phyloP scores from a whole-genome alignment of 352 stramenopile species.

The Albugo laibachii region DNA sequence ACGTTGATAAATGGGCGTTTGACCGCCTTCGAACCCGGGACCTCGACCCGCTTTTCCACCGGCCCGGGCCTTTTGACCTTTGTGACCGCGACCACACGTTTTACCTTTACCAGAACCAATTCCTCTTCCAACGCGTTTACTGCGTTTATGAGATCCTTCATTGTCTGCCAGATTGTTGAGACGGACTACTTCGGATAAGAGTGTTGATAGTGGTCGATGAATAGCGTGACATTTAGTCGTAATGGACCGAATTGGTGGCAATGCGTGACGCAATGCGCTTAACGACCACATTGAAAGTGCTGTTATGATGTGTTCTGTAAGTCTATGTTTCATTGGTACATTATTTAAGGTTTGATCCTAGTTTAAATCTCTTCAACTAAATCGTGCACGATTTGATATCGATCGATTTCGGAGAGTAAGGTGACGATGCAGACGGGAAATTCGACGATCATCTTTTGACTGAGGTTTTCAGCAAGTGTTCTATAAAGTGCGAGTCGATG shows the following conservation, averaged over 20 bases:
- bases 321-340: too few species aligned
- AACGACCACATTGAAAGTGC: too few species aligned
- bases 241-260: too few species aligned
- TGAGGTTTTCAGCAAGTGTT: conserved; percentile 47
- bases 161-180: conserved; percentile 80
- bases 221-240: too few species aligned
- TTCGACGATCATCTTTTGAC: conserved; percentile 59
- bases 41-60: conserved; percentile 68
- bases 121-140: conserved; percentile 82
- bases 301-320: too few species aligned
- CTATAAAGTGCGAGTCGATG: conserved; percentile 41
- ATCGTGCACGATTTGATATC: conserved; percentile 43
- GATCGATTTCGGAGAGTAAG: conserved; percentile 15
- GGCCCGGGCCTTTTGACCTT: conserved; percentile 90
- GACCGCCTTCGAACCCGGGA: conserved; percentile 92
- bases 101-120: conserved; percentile 88
- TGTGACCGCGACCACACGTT: conserved; percentile 92
- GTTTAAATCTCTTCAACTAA: conserved; percentile 31
- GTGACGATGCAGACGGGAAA: conserved; percentile 55
- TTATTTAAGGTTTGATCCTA: not conserved
- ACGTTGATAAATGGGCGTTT: conserved; percentile 94
- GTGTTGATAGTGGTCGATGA: too few species aligned
- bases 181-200: conserved; percentile 3
- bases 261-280: too few species aligned
- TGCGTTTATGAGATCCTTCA: conserved; percentile 70